These are phyloP conservation scores for Boletus vinaceobasis DNA, from an alignment of 768 basidiomycete species.

Conservation along the genomic window DNA sequence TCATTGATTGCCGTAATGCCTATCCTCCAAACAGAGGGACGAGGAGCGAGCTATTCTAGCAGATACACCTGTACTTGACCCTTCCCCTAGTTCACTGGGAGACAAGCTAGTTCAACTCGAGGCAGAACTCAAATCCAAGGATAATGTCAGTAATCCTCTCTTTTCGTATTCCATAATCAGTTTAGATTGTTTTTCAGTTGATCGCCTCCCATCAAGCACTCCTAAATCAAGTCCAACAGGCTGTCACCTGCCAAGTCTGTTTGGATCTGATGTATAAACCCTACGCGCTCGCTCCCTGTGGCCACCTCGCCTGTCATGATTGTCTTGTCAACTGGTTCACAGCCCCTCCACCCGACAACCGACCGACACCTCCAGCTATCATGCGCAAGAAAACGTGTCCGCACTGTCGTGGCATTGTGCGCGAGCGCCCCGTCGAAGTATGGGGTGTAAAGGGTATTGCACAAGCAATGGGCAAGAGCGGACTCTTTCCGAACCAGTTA, in stretches of 20 bases:
- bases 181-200: constrained; percentile 34
- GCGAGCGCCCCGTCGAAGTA: constrained; percentile 44
- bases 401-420: constrained; percentile 43
- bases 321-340: constrained; percentile 81
- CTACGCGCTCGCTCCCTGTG: constrained; percentile 72
- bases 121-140: constrained; percentile 41
- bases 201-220: constrained; percentile 52
- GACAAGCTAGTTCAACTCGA: constrained; percentile 39
- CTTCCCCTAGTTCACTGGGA: constrained; percentile 7
- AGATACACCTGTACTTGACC: background rate
- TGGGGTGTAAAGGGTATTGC: constrained; percentile 50
- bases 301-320: constrained; percentile 65
- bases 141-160: constrained; percentile 31
- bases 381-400: constrained; percentile 42
- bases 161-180: background rate
- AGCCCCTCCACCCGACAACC: constrained; percentile 34
- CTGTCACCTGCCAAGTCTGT: constrained; percentile 76
- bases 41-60: background rate
- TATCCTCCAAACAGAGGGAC: constrained; percentile 12
- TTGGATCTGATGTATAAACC: constrained; percentile 71
- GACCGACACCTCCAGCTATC: constrained; percentile 23
- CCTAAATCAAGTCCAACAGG: constrained; percentile 54
- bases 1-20: background rate
- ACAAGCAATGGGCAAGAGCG: constrained; percentile 48
- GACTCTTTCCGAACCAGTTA: constrained; percentile 36